Evolutionary conservation across 345 rosid genomes (phyloP), one percentile per base, ranked within the genome.

Genomic region (Tarenaya hassleriana): DNA sequence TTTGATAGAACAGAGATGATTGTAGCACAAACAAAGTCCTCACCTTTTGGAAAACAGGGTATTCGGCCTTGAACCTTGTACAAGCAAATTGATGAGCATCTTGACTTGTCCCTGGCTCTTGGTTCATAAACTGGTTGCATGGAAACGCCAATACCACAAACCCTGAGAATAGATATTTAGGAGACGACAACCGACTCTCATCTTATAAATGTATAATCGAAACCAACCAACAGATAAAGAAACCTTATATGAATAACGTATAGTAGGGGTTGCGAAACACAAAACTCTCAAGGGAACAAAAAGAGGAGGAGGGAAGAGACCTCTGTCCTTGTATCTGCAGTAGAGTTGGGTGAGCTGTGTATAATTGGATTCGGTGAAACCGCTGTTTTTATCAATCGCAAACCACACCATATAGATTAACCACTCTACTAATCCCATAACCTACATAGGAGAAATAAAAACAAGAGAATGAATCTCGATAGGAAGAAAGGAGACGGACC

Each of bases 131-230:
- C 61, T 86, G 97, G 60, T 90, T 86, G 70, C 97, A 90, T 0
- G 95, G 97, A 63, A 68, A 90, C 58, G 95, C 97, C 72, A 90
- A 70, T 53, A 90, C 61, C 77, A 81, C 97, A 24, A 91, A 70
- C 56, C 86, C 91, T 88, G 71, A 50, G 47, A 58, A 24, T 5
- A 24, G 29, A 24, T 2, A 24, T 5, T 24, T 24, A 5, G 2
- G 3, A 24, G 29, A 24, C 29, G 5, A 24, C 5, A 5, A 24
- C 5, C 8, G 15, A 37, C 8, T n/a, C n/a, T n/a, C n/a, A n/a
- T n/a, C n/a, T n/a, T n/a, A n/a, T n/a, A n/a, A n/a, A n/a, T n/a
- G n/a, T n/a, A n/a, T n/a, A n/a, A n/a, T n/a, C n/a, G n/a, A n/a
- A n/a, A n/a, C n/a, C n/a, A n/a, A n/a, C n/a, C n/a, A n/a, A n/a